Evolutionary conservation across 208 protist species (phyloP).

Genomic region (Porcisia deanei): DNA sequence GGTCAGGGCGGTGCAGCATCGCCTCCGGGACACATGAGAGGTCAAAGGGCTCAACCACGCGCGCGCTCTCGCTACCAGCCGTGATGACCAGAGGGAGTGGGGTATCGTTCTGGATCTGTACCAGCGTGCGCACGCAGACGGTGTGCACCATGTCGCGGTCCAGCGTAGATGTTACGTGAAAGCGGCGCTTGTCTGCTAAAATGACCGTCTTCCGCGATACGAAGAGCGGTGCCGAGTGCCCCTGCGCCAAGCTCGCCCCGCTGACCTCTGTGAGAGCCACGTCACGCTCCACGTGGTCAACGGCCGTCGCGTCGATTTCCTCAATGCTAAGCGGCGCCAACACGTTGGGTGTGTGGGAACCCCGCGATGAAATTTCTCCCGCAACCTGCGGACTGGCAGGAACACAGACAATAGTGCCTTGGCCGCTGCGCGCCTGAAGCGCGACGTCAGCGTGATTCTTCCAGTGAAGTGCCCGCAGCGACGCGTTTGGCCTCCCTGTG

Average conservation of each 20-base stretch:
- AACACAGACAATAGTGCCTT: conserved; percentile 13
- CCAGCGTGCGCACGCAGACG: conserved; percentile 23
- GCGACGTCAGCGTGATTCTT: conserved; percentile 12
- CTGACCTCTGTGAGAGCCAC: background rate
- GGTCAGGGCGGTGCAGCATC: conserved; percentile 24
- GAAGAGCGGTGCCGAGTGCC: conserved; percentile 11
- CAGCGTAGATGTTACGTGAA: conserved; percentile 28
- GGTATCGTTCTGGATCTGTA: conserved; percentile 34
- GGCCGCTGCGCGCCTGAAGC: conserved; percentile 15
- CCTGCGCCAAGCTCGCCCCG: background rate
- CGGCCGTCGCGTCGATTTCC: conserved; percentile 22
- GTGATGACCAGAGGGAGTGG: conserved; percentile 24
- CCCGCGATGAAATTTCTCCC: background rate
- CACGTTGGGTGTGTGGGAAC: background rate
- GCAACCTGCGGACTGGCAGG: background rate
- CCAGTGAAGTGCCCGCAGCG: background rate
- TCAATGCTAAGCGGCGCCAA: conserved; percentile 2
- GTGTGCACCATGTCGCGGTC: conserved; percentile 10
- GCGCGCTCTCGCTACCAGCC: conserved; percentile 10
- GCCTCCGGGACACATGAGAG: conserved; percentile 34
- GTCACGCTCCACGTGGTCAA: conserved; percentile 31
- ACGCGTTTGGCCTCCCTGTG: too few species aligned
- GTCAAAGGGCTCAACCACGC: conserved; percentile 17
- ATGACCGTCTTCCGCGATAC: conserved; percentile 10
- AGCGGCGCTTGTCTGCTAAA: conserved; percentile 22